Percentiles rank a stretch among this genome's conserved stretches.
These are phyloP conservation scores for Macrolepiota dolichaula DNA, from an alignment of 768 basidiomycete species.

Conservation along the genomic window DNA sequence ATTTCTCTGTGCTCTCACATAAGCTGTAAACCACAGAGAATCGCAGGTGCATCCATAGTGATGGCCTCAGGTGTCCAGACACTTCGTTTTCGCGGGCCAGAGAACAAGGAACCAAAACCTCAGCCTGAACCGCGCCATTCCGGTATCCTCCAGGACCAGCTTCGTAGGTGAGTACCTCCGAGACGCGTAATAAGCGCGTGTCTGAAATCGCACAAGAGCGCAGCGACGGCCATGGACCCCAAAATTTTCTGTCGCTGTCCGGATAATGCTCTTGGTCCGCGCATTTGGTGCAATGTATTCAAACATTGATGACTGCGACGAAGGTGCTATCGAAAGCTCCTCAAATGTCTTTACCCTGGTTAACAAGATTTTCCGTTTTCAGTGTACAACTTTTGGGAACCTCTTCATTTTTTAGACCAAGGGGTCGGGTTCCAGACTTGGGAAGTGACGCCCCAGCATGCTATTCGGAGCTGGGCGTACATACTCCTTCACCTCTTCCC, in stretches of 20 bases:
- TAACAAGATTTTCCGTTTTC: not conserved
- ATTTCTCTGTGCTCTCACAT: not conserved
- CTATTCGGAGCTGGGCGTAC: slow-evolving; percentile 96
- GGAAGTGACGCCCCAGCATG: slow-evolving; percentile 89
- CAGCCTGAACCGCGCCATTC: slow-evolving; percentile 24
- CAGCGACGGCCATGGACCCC: slow-evolving; percentile 84
- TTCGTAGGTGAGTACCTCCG: slow-evolving; percentile 50
- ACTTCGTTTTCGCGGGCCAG: slow-evolving; percentile 48
- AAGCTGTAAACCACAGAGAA: not conserved
- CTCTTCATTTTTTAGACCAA: slow-evolving; percentile 84
- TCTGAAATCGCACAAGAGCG: slow-evolving; percentile 37
- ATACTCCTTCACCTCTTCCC: slow-evolving; percentile 77
- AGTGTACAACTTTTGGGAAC: slow-evolving; percentile 99
- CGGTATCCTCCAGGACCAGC: slow-evolving; percentile 73
- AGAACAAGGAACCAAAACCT: slow-evolving; percentile 18
- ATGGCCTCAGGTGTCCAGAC: slow-evolving; percentile 38
- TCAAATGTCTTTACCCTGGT: not conserved
- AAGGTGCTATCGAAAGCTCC: slow-evolving; percentile 52
- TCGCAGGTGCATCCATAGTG: slow-evolving; percentile 8
- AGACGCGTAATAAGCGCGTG: not conserved
- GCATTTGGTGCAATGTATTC: slow-evolving; percentile 90
- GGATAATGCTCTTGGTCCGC: slow-evolving; percentile 78
- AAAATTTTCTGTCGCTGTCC: slow-evolving; percentile 77
- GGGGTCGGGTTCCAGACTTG: slow-evolving; percentile 96
- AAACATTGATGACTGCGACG: slow-evolving; percentile 94